These are phyloP conservation scores for Ustilago tritici DNA, from an alignment of 1,284 basidiomycete genomes.

Conservation along the genomic window DNA sequence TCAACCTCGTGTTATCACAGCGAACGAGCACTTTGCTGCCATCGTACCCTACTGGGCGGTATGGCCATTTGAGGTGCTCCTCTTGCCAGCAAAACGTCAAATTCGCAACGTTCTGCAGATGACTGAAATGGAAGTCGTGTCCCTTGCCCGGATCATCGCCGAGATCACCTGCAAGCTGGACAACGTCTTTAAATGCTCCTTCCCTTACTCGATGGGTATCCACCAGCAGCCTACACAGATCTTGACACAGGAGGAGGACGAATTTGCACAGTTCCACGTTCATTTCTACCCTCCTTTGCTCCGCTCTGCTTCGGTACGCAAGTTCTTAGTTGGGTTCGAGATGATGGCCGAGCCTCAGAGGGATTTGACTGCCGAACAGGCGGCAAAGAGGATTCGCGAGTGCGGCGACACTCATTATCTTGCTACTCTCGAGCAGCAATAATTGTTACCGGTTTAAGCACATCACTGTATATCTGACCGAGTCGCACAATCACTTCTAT, in stretches of 20 bases:
- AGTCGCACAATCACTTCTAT: background rate
- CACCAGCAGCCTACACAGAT: conserved; percentile 78
- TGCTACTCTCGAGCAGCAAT: conserved; percentile 28
- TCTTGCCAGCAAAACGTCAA: conserved; percentile 52
- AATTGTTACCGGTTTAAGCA: background rate
- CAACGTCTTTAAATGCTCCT: conserved; percentile 75
- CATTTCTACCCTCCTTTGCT: conserved; percentile 90
- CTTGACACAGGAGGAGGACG: conserved; percentile 67
- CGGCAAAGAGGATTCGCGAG: conserved; percentile 77
- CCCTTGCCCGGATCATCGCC: conserved; percentile 72
- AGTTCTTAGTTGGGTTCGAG: conserved; percentile 94
- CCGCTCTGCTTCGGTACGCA: conserved; percentile 83
- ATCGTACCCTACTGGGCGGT: conserved; percentile 96
- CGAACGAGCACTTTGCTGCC: conserved; percentile 84
- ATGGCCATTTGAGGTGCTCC: conserved; percentile 91
- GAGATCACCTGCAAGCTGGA: conserved; percentile 64
- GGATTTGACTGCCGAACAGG: conserved; percentile 90
- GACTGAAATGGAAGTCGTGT: conserved; percentile 35
- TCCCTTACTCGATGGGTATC: conserved; percentile 97
- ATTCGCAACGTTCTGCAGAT: conserved; percentile 58
- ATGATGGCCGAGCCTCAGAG: conserved; percentile 91
- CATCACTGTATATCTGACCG: background rate
- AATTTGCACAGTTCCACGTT: conserved; percentile 82
- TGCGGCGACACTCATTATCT: conserved; percentile 56
- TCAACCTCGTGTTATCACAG: conserved; percentile 76